phyloP scores from a whole-genome alignment of 2,329 filamentous ascomycete species.

The Ascochyta viciae-villosae region DNA sequence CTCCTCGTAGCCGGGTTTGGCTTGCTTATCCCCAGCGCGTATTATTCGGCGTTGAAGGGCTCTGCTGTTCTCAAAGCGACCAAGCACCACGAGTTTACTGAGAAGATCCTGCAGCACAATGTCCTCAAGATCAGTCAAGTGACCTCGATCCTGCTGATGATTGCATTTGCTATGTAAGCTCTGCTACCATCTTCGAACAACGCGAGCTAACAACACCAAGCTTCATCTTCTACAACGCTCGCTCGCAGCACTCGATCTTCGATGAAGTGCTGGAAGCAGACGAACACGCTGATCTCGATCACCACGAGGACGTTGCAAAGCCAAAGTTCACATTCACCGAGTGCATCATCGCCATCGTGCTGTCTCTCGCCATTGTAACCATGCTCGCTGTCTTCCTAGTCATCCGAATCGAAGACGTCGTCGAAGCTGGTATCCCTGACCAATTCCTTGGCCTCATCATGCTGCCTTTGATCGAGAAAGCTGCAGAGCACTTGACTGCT shows the following conservation, averaged over 20 bases:
- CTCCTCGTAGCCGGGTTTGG: slow-evolving; percentile 76
- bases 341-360: slow-evolving; percentile 68
- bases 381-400: slow-evolving; percentile 78
- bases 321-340: slow-evolving; percentile 78
- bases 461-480: slow-evolving; percentile 83
- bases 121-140: slow-evolving; percentile 46
- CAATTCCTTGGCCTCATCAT: slow-evolving; percentile 75
- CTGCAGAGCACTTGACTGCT: slow-evolving; percentile 83
- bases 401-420: slow-evolving; percentile 71
- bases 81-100: slow-evolving; percentile 42
- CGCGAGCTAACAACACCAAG: slow-evolving; percentile 64
- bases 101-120: slow-evolving; percentile 43
- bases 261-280: slow-evolving; percentile 76
- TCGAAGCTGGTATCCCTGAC: slow-evolving; percentile 57
- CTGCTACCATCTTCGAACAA: slow-evolving; percentile 51
- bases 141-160: slow-evolving; percentile 45
- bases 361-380: slow-evolving; percentile 73
- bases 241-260: slow-evolving; percentile 79
- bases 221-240: slow-evolving; percentile 74
- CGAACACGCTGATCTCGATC: slow-evolving; percentile 71
- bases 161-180: slow-evolving; percentile 57
- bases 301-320: slow-evolving; percentile 65
- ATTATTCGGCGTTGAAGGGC: slow-evolving; percentile 54
- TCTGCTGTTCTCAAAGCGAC: slow-evolving; percentile 33
- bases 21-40: slow-evolving; percentile 44